Conservation (phyloP, 345 rosid species). For the Eucalyptus regnans region DNA sequence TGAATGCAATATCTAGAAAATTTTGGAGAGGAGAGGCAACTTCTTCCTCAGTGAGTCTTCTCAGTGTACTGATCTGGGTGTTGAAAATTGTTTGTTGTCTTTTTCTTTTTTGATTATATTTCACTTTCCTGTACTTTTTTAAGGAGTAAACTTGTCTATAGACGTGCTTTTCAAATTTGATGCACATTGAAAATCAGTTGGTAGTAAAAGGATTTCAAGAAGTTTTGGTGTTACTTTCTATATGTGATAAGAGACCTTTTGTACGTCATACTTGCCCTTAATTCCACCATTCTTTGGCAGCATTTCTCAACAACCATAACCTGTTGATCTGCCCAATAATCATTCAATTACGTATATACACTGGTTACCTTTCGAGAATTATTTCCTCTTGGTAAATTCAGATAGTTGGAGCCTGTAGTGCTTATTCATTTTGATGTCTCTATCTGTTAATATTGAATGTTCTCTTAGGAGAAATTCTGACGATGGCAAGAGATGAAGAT, state of each 20-base stretch:
- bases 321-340: background rate
- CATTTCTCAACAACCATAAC: background rate
- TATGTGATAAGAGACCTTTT: background rate
- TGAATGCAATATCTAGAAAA: background rate
- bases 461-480: conserved; percentile 17
- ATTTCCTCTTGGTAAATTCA: background rate
- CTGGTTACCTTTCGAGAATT: background rate
- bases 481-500: conserved; percentile 62
- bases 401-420: background rate
- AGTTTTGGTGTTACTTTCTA: background rate
- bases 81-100: background rate
- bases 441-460: background rate
- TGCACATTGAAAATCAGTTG: background rate
- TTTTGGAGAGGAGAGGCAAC: background rate
- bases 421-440: background rate
- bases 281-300: background rate
- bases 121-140: background rate
- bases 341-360: background rate
- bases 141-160: background rate
- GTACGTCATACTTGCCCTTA: background rate
- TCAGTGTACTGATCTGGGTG: background rate
- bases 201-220: background rate
- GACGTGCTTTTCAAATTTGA: background rate
- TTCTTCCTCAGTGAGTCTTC: background rate
- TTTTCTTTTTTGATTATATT: background rate